Evolutionary conservation across 2,329 filamentous ascomycete species (phyloP).

Genomic region (Calonectria honghensis): DNA sequence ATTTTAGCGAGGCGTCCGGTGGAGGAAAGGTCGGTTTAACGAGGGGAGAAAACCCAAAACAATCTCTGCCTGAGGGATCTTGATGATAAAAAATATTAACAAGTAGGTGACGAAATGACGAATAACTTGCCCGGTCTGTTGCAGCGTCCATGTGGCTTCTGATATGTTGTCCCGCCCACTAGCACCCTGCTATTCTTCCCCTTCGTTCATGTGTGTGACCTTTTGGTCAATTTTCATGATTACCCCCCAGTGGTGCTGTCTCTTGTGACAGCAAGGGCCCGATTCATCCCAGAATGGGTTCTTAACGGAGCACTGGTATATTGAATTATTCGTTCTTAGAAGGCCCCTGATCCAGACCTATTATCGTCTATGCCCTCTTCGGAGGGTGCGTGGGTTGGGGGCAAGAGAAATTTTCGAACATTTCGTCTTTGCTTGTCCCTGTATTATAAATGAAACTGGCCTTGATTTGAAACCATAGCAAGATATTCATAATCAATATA

Average conservation of each 20-base stretch:
- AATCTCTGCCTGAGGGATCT: constrained; percentile 43
- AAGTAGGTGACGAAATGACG: constrained; percentile 55
- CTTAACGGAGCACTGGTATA: constrained; percentile 92
- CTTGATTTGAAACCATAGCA: no score
- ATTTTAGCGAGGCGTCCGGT: constrained; percentile 62
- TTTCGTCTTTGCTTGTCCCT: constrained; percentile 31
- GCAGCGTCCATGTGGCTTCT: neutral
- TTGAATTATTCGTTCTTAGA: constrained; percentile 62
- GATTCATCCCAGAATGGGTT: constrained; percentile 79
- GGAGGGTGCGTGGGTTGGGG: constrained; percentile 58
- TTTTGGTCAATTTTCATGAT: constrained; percentile 16
- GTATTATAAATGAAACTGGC: neutral
- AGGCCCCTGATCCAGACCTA: constrained; percentile 59
- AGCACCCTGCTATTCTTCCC: neutral
- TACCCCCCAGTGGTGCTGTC: constrained; percentile 82
- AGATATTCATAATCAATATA: neutral
- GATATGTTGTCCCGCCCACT: neutral
- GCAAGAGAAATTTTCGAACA: constrained; percentile 67
- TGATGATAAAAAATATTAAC: constrained; percentile 36
- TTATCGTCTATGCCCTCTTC: constrained; percentile 52
- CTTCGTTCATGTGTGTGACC: neutral
- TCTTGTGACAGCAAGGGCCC: constrained; percentile 82
- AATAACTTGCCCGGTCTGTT: constrained; percentile 42
- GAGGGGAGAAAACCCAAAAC: constrained; percentile 39
- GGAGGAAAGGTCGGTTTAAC: constrained; percentile 49